Evolutionary conservation across 2,329 filamentous ascomycete genomes (phyloP), one percentile per base, ranked within the genome.

Genomic region (Aspergillus pseudoglaucus): DNA sequence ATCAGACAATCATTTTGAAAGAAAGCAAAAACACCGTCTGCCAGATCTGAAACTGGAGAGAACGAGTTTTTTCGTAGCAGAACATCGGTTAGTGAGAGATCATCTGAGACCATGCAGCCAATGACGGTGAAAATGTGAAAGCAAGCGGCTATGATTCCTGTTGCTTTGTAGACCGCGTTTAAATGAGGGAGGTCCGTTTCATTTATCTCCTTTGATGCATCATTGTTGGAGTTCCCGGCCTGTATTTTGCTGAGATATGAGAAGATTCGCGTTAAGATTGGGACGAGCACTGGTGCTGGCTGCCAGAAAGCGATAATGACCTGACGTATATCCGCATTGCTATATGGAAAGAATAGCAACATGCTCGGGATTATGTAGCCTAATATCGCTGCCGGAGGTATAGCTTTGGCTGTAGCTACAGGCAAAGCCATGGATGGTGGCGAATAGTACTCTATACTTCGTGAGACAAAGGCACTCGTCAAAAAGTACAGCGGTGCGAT

Each of bases 401-500:
- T 47, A 3, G 56, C 54, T 42, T 52, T 53, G 7, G 59, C 60
- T 15, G 53, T 53, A 7, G 48, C 43, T 1, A 53, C 40, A 7
- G 55, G 43, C 8, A 60, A 38, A 3, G 44, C 45, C n/a, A 54
- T 48, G 25, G 45, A 42, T 14, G 45, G 30, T 3, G 53, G 42
- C 1, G 47, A 39, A 30, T 54, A 56, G 43, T 59, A 59, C 10
- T 35, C 9, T 1, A 42, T 27, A 6, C 40, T 43, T 3, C 45
- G 40, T 8, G 51, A 58, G 17, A 47, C 42, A 33, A 46, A 57
- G 4, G 57, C 44, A 42, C 53, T 59, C 15, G 46, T 39, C 12
- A 58, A 48, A 35, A 55, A 62, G 46, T 58, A 63, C 3, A 61
- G 22, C 8, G 62, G 60, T 6, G 57, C 53, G 30, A 60, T 56